These are phyloP conservation scores for Nakazawaea anatomiae DNA, from an alignment of 805 yeast species.

Conservation along the genomic window DNA sequence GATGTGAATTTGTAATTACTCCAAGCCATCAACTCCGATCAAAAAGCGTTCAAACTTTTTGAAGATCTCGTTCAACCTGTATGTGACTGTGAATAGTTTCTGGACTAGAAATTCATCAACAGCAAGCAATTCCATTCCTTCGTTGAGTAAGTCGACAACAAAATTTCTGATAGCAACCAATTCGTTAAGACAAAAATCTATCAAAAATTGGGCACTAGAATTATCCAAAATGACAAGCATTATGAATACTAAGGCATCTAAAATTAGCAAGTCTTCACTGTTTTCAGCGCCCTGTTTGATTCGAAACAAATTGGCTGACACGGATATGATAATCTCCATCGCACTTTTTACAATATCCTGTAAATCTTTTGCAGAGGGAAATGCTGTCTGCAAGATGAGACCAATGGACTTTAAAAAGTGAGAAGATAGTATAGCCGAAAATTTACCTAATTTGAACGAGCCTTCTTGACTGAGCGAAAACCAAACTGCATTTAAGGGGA, in stretches of 20 bases:
- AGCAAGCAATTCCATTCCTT: conserved; percentile 1
- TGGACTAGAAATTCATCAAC: conserved; percentile 1
- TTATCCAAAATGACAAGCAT: conserved; percentile 12
- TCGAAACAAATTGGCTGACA: neutral
- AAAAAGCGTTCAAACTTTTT: conserved; percentile 1
- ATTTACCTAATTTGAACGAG: conserved; percentile 44
- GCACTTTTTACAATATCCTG: conserved; percentile 54
- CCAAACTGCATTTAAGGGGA: conserved; percentile 50
- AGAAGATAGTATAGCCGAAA: conserved; percentile 45
- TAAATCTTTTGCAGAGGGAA: conserved; percentile 46
- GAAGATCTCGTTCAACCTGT: conserved; percentile 9
- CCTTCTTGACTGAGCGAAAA: conserved; percentile 29
- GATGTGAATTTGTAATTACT: neutral
- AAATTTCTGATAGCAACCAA: conserved; percentile 5
- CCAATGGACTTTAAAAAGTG: conserved; percentile 59
- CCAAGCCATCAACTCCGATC: conserved; percentile 1
- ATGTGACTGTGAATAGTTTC: conserved; percentile 3
- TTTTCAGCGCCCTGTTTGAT: neutral
- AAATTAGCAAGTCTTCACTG: conserved; percentile 8
- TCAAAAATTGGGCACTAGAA: conserved; percentile 10
- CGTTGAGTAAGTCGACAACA: conserved; percentile 2
- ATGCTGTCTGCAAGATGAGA: conserved; percentile 50
- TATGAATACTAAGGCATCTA: conserved; percentile 12
- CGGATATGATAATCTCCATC: conserved; percentile 25
- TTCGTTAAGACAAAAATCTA: conserved; percentile 9